Evolutionary conservation across 208 protist species (phyloP).

Genomic region (Leishmania gerbilli): DNA sequence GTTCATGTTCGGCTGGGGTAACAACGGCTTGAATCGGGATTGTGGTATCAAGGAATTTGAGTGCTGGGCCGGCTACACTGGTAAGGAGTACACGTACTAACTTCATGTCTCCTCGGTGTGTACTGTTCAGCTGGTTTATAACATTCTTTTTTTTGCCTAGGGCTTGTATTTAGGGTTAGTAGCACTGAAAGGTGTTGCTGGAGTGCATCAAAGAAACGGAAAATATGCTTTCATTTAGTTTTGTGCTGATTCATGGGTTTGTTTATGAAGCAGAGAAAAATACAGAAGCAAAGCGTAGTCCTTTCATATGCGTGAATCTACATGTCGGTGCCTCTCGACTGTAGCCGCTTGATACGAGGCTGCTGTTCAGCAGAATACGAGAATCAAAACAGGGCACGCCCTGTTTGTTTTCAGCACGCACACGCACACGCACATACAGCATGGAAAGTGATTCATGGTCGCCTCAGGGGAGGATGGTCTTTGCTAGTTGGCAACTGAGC

Average conservation of each 20-base stretch:
- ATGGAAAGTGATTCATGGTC: neutral
- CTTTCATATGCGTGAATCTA: too few relatives aligned
- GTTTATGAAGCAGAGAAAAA: neutral
- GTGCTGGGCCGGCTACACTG: slow-evolving; percentile 88
- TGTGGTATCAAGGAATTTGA: slow-evolving; percentile 87
- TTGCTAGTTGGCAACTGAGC: neutral
- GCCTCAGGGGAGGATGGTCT: neutral
- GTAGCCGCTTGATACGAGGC: neutral
- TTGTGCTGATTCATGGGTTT: neutral
- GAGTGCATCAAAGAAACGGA: neutral
- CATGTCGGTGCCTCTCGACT: neutral
- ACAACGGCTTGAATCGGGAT: slow-evolving; percentile 90
- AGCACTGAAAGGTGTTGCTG: neutral
- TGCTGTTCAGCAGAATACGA: neutral
- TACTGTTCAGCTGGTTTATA: neutral
- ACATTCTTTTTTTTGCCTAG: slow-evolving; percentile 11
- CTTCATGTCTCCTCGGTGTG: slow-evolving; percentile 3
- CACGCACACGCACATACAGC: neutral
- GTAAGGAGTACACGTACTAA: slow-evolving; percentile 90
- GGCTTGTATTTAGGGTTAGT: neutral
- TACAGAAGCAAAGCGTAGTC: neutral
- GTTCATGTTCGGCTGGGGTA: slow-evolving; percentile 88
- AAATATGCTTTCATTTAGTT: neutral
- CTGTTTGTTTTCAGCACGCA: neutral
- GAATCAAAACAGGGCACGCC: too few relatives aligned